Base-by-base conservation (phyloP, 495 filamentous ascomycete genomes). In the Penicillium simplicissimum region DNA sequence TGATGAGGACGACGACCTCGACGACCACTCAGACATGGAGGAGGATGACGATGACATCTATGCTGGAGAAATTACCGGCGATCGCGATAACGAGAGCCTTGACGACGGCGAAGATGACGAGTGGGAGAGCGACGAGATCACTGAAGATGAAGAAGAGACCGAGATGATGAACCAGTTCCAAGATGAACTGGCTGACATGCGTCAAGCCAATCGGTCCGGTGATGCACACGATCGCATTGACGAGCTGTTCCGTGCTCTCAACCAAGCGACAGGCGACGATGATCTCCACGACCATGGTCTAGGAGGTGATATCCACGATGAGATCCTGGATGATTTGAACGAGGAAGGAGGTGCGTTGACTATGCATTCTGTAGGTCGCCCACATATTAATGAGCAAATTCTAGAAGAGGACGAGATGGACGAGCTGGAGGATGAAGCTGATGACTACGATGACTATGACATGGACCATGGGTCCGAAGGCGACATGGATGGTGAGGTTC, bases 291-390 rank as follows among this genome's bases (percentile, higher is more conserved):
- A 57, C 17, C 72, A 76, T 61, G 64, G 68, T 48, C 65, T 80
- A 37, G 75, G 72, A 33, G 74, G 67, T 28, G 77, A 78, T 66
- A 61, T 79, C 34, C 73, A 76, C 47, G 79, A 80, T 60, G 79
- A 80, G 57, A 72, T 80, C 9, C 88, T 90, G 17, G 90, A 90
- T 53, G 91, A 93, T 15, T 53, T 79, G 65, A 85, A 88, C 36
- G 87, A 88, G 52, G 87, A 87, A 71, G 86, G 85, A 63, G 87
- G 88, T 90, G 76, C 76, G 87, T 85, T 66, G 25, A 9, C 25
- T 15, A 15, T 19, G 28, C 11, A 28, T n/a, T 8, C 19, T 42
- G 17, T 14, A 21, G 11, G n/a, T 25, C 9, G 55, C 25, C 19
- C 40, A 35, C 14, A 28, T 38, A 25, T 19, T 55, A 9, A 37